Conservation (phyloP, 306 rosid genomes). For the Potentilla sterilis region DNA sequence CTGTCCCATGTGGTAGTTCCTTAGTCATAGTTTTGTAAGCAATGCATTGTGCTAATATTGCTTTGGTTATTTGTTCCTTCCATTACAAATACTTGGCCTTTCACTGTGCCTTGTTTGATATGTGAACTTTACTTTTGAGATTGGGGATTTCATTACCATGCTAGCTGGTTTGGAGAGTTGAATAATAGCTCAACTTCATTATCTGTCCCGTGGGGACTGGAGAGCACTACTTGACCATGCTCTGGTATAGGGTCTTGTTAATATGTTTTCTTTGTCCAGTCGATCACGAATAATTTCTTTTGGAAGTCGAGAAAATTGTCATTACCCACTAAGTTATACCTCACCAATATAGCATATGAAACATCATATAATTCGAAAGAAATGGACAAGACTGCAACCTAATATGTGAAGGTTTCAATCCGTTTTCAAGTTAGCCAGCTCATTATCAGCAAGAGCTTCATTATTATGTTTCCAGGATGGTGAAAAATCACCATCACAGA, state of each 20-base stretch:
- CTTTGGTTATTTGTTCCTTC: not conserved
- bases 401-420: slow-evolving; percentile 2
- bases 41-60: not conserved
- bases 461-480: not conserved
- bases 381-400: not conserved
- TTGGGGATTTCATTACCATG: not conserved
- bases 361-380: not conserved
- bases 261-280: not conserved
- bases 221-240: not conserved
- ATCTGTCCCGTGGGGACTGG: not conserved
- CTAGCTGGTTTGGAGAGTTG: not conserved
- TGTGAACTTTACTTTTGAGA: not conserved
- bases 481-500: not conserved
- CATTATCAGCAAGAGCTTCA: not conserved
- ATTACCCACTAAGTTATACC: not conserved
- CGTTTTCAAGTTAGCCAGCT: slow-evolving; percentile 1
- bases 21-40: not conserved
- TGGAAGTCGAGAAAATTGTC: not conserved
- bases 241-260: not conserved
- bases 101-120: not conserved
- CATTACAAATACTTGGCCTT: not conserved
- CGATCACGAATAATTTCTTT: not conserved
- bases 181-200: not conserved
- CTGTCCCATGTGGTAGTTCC: not conserved
- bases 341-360: not conserved